Base-by-base conservation (phyloP, 345 rosid species). In the Syzygium aromaticum region DNA sequence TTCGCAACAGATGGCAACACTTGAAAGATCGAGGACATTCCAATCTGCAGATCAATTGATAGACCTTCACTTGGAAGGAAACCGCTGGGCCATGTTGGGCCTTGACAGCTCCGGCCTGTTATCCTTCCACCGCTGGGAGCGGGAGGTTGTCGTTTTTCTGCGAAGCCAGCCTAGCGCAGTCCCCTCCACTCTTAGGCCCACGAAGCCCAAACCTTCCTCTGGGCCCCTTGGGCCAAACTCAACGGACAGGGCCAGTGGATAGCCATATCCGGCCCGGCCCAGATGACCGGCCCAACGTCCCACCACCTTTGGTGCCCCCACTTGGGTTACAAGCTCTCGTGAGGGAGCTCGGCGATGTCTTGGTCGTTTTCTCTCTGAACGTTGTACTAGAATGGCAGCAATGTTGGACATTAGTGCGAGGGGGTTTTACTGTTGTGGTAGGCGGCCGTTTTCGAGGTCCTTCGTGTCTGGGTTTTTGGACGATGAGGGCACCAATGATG, bases 121-220 rank as follows among this genome's bases (percentile, higher is more conserved):
- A 91, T 91, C 93, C 94, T 85, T 88, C 92, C 93, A 93, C 92
- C 77, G 91, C 84, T 84, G 8, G 54, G 86, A 93, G 92, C 56
- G 91, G 90, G 91, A 93, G 84, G 91, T 91, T 5, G 1, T 87
- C 92, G 91, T 89, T 90, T 91, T 91, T 90, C 92, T 90, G 92
- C 91, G 90, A 92, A 86, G 52, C 94, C 94, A 92, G 92, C 93
- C 93, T 92, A 88, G 90, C 92, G 93, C 93, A 4, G 73, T 89
- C 57, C 88, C 92, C 92, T 52, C 92, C 88, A 0, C 91, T 90
- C 83, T 87, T 90, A 4, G 84, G 77, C 77, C 77, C 11, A 2
- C 51, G n/a, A 46, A 11, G 43, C n/a, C 89, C 56, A 12, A 30
- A 67, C 43, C 23, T 67, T 16, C 78, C 43, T 30, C 78, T 43